phyloP scores from a whole-genome alignment of 2,329 filamentous ascomycete species.

The Alternaria tenuissima region DNA sequence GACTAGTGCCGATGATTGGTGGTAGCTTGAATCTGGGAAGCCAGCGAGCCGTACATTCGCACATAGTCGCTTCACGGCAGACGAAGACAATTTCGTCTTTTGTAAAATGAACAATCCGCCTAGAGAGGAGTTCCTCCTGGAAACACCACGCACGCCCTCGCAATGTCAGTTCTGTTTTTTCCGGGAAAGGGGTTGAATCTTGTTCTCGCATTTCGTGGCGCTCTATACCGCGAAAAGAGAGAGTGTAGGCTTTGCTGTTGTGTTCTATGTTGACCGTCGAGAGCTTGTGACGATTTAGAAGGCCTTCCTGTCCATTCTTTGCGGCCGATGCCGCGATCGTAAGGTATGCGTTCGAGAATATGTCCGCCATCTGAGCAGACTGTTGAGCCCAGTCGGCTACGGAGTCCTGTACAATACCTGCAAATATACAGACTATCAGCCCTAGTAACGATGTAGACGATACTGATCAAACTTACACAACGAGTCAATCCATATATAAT shows the following conservation, averaged over 20 bases:
- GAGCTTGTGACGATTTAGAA: too few species aligned
- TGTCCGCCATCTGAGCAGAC: not conserved
- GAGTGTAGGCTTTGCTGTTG: too few species aligned
- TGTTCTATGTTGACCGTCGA: too few species aligned
- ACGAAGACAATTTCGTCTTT: not conserved
- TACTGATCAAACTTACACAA: not conserved
- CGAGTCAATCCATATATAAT: not conserved
- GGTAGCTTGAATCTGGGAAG: too few species aligned
- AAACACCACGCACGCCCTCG: not conserved
- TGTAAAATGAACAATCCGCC: not conserved
- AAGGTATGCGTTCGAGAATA: not conserved
- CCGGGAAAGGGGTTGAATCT: too few species aligned
- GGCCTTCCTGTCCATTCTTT: too few species aligned
- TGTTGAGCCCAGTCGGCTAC: not conserved
- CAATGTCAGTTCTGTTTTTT: too few species aligned
- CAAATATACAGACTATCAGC: too few species aligned
- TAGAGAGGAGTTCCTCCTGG: not conserved
- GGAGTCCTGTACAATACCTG: not conserved
- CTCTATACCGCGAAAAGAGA: too few species aligned
- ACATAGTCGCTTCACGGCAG: not conserved
- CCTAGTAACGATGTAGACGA: too few species aligned
- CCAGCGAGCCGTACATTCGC: not conserved
- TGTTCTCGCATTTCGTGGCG: too few species aligned
- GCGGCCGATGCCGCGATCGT: not conserved
- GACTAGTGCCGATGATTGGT: too few species aligned